Evolutionary conservation across 257 asterid genomes (phyloP).

Genomic region (Solanum pimpinellifolium): DNA sequence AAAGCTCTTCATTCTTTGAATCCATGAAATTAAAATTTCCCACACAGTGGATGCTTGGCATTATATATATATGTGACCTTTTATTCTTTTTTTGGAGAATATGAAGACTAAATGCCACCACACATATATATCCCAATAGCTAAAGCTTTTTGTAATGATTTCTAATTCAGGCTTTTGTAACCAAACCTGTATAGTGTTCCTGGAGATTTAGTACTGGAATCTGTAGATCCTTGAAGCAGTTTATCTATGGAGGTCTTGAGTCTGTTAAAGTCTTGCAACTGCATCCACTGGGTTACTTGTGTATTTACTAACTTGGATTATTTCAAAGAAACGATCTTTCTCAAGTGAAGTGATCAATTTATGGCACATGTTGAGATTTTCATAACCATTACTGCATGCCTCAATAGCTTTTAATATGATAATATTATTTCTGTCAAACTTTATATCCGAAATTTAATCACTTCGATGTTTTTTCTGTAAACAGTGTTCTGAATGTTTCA

Average conservation of each 20-base stretch:
- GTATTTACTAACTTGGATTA: background rate
- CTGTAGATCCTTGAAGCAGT: background rate
- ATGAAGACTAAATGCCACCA: background rate
- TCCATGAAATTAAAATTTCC: background rate
- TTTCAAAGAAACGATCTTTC: background rate
- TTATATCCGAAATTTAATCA: background rate
- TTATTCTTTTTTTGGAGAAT: background rate
- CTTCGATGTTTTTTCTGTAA: background rate
- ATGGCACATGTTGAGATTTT: background rate
- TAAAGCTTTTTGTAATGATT: background rate
- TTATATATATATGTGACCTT: background rate
- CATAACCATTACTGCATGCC: background rate
- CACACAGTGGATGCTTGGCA: background rate
- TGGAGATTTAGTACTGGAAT: background rate
- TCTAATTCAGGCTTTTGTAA: background rate
- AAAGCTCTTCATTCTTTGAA: background rate
- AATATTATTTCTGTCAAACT: background rate
- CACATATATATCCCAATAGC: background rate
- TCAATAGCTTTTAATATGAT: background rate
- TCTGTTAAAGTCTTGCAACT: background rate
- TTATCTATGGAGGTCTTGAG: background rate
- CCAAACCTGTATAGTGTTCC: background rate
- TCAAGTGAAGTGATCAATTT: background rate
- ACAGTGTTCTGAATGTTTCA: constrained; percentile 94
- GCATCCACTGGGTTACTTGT: background rate